These are phyloP conservation scores for Botryotinia globosa DNA, from an alignment of 2,329 filamentous ascomycete species.

Conservation along the genomic window DNA sequence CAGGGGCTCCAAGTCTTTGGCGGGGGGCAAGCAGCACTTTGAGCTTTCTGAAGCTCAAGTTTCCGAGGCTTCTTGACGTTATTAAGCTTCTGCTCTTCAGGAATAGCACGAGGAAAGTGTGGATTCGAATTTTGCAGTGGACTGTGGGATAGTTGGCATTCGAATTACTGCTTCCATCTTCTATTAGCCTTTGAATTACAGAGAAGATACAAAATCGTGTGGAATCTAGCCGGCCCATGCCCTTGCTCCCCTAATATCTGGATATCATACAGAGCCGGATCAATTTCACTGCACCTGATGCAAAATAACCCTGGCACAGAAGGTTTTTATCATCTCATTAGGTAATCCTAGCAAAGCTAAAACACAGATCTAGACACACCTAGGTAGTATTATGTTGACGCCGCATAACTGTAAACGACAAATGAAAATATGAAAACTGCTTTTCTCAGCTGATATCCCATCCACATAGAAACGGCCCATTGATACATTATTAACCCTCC, in stretches of 20 bases:
- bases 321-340: no score
- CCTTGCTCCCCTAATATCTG: rapidly evolving
- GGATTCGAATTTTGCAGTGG: no score
- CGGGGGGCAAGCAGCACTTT: neutral
- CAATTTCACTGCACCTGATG: neutral
- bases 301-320: no score
- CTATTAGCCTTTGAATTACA: no score
- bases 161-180: no score
- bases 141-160: no score
- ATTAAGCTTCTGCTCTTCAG: no score
- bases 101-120: no score
- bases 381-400: neutral
- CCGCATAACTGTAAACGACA: neutral
- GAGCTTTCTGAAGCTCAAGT: neutral
- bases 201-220: no score
- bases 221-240: no score
- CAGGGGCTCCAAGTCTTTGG: neutral
- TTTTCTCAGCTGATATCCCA: neutral
- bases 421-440: neutral
- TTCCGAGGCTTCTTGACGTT: no score
- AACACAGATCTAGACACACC: neutral
- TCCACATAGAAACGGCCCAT: neutral
- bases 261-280: no score
- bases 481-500: neutral
- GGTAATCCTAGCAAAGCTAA: neutral